Percentiles rank a stretch among this genome's conserved stretches.
Conservation (phyloP, 2,329 filamentous ascomycete species). For the Penicillium janthinellum region DNA sequence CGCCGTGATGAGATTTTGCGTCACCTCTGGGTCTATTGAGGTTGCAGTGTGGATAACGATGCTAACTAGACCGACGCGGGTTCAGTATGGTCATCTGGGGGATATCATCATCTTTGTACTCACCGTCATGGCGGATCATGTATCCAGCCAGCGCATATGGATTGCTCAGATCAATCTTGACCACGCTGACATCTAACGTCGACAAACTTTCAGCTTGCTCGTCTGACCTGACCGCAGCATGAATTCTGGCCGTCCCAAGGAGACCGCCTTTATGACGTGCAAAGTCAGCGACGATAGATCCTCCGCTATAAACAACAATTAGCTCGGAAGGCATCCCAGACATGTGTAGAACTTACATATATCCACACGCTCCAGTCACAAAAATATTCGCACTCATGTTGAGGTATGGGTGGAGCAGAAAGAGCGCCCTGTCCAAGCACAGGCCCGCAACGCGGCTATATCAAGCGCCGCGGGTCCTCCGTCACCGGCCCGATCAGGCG, state of each 20-base stretch:
- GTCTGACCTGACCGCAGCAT: slow-evolving; percentile 3
- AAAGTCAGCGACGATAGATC: slow-evolving; percentile 4
- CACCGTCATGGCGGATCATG: slow-evolving; percentile 3
- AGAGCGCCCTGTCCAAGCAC: neutral
- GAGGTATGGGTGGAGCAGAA: neutral
- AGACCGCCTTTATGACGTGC: neutral
- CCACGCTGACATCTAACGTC: neutral
- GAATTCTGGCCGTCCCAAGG: neutral
- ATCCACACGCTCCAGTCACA: neutral
- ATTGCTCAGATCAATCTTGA: slow-evolving; percentile 3
- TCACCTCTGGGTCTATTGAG: neutral
- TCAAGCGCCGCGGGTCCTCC: neutral
- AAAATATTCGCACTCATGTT: slow-evolving; percentile 6
- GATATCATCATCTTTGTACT: neutral
- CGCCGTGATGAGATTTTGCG: slow-evolving; percentile 1
- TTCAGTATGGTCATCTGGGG: neutral
- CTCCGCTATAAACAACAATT: neutral
- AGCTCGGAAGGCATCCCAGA: neutral
- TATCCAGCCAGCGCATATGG: neutral
- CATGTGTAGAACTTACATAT: neutral
- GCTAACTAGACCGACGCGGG: neutral
- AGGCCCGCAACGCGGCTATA: neutral
- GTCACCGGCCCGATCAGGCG: neutral
- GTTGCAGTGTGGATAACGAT: slow-evolving; percentile 7
- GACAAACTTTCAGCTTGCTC: slow-evolving; percentile 2